phyloP scores from a whole-genome alignment of 768 basidiomycete species.

The Collybiopsis luxurians region DNA sequence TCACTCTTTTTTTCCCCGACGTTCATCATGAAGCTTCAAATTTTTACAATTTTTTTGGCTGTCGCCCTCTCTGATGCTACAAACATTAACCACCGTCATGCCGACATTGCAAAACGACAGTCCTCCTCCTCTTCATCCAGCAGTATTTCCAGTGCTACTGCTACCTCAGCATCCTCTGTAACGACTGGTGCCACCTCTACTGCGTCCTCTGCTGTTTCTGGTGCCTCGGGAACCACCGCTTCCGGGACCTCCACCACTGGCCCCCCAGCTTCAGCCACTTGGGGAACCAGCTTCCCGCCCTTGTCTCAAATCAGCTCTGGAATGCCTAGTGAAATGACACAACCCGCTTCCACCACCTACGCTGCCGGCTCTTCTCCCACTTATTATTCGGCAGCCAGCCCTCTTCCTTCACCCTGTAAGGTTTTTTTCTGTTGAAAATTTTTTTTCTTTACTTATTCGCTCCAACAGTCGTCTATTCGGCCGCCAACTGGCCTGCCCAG shows the following conservation, averaged over 20 bases:
- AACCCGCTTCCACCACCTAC: slow-evolving; percentile 50
- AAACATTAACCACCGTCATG: slow-evolving; percentile 33
- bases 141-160: slow-evolving; percentile 5
- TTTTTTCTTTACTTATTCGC: neutral
- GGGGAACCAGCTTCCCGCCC: slow-evolving; percentile 40
- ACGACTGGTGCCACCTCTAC: too few species aligned
- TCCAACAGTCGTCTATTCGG: slow-evolving; percentile 30
- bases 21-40: slow-evolving; percentile 41
- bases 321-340: slow-evolving; percentile 53
- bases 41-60: slow-evolving; percentile 44
- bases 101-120: slow-evolving; percentile 39
- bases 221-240: slow-evolving; percentile 12
- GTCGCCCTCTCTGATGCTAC: slow-evolving; percentile 35
- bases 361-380: slow-evolving; percentile 56
- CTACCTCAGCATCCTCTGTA: slow-evolving; percentile 15
- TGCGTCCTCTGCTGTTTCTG: too few species aligned
- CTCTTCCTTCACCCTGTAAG: slow-evolving; percentile 64
- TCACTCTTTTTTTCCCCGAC: slow-evolving; percentile 19
- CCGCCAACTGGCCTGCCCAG: slow-evolving; percentile 56
- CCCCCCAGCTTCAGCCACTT: slow-evolving; percentile 10
- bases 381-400: slow-evolving; percentile 60
- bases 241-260: slow-evolving; percentile 12
- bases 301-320: slow-evolving; percentile 58
- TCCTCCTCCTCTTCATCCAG: slow-evolving; percentile 12
- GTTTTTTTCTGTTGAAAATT: too few species aligned